Base-by-base conservation (phyloP, 306 rosid species). In the Lablab purpureus region DNA sequence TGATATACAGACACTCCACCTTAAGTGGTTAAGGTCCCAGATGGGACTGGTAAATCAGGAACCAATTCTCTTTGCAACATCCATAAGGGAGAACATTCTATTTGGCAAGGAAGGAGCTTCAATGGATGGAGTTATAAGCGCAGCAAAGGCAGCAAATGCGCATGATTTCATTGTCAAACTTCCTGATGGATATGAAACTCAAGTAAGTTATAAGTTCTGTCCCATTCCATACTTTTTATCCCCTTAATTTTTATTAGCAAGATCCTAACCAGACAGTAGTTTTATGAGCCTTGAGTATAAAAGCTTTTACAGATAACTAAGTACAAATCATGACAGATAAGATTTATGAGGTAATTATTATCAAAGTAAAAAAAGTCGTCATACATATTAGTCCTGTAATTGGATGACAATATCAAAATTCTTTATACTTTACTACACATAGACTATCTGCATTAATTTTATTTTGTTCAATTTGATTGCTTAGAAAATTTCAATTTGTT, bases 11-110 rank as follows among this genome's bases (percentile, higher is more conserved):
- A 85, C 32, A 62, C 85, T 91, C 10, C 84, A 92, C 41, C 70
- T 85, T 30, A 88, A 88, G 72, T 90, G 94, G 94, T 80, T 92
- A 73, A 90, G 97, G 72, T 90, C 97, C 9, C 90, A 90, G 51
- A 85, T 92, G 87, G 98, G 97, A 56, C 37, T 94, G 68, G 98
- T 94, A 18, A 94, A 88, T 79, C 97, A 94, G 71, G 98, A 94
- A 77, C 95, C 93, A 27, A 74, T 90, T 80, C 90, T 88, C 43
- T 93, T 93, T 84, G 95, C 97, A 72, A 91, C 98, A 5, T 88
- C 98, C 74, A 90, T 94, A 37, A 82, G 71, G 75, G 97, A 94
- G 66, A 91, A 94, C 62, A 94, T 94, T 76, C 56, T 89, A 43
- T 88, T 91, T 79, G 98, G 98, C 14, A 89, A 87, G 71, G 96